Base-by-base conservation (phyloP, 768 basidiomycete genomes). In the Lentinula boryana region DNA sequence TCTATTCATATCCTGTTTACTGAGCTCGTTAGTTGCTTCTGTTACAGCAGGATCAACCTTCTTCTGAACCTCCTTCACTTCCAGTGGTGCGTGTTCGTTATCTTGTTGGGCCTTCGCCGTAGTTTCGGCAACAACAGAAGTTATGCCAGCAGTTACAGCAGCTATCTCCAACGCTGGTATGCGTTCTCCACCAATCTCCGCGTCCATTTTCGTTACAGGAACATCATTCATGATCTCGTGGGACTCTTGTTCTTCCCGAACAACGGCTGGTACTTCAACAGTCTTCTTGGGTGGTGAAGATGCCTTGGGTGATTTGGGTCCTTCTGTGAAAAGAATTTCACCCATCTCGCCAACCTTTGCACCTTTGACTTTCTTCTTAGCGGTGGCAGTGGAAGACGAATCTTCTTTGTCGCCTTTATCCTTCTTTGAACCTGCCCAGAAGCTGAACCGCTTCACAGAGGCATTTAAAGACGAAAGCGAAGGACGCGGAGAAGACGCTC, bases 281-380 rank as follows among this genome's bases (percentile, higher is more conserved):
- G 66, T 59, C 55, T 68, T 67, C 65, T 65, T 67, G 35, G 60
- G 56, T 33, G 40, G 46, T 13, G 62, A 46, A 58, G 63, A 50
- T 16, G 68, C 68, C 8, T 44, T 64, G 36, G 40, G 57, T 31
- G 46, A 60, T 52, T 57, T 8, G 44, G 63, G 3, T 76, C 77
- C 64, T 82, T 89, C 87, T 21, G 76, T 71, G 35, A 89, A 27
- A 27, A 27, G 65, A 15, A 84, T 74, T 68, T 90, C 89, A 9
- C 89, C 89, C 81, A 88, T 78, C 73, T 91, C 89, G 16, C 86
- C 87, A 21, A 86, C 72, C 57, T 74, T 76, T 12, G 71, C 65
- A 65, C 12, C 56, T 40, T 60, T 60, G 1, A 61, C 68, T 55
- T 63, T 70, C 66, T 69, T 74, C 69, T 75, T 80, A 32, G 72